Percentiles rank a stretch among this genome's conserved stretches.
phyloP scores from a whole-genome alignment of 768 basidiomycete genomes.

The Hygrophorus pudorinus region DNA sequence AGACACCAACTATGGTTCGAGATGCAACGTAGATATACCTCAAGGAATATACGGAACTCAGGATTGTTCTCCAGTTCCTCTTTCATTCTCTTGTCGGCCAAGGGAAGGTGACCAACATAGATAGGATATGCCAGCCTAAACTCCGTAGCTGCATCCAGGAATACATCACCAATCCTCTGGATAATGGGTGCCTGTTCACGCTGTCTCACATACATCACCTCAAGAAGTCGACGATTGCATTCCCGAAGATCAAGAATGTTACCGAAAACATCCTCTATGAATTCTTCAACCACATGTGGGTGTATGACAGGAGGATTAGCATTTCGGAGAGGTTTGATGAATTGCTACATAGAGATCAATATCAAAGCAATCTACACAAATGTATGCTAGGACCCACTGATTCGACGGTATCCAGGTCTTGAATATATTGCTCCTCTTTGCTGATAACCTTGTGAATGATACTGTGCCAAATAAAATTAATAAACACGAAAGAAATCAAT shows the following conservation, averaged over 20 bases:
- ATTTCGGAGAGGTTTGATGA: slow-evolving; percentile 37
- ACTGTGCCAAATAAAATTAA: slow-evolving; percentile 18
- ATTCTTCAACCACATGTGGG: slow-evolving; percentile 55
- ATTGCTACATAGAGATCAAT: slow-evolving; percentile 9
- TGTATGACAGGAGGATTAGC: slow-evolving; percentile 36
- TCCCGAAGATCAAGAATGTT: slow-evolving; percentile 84
- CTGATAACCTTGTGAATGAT: slow-evolving; percentile 83
- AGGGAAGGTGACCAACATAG: slow-evolving; percentile 76
- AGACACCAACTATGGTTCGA: background rate
- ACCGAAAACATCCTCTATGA: slow-evolving; percentile 84
- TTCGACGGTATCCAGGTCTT: slow-evolving; percentile 80
- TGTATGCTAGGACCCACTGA: slow-evolving; percentile 24
- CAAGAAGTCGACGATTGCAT: slow-evolving; percentile 73
- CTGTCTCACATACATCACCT: slow-evolving; percentile 80
- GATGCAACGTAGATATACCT: slow-evolving; percentile 39
- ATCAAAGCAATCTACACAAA: background rate
- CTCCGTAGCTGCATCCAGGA: slow-evolving; percentile 77
- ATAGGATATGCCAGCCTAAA: slow-evolving; percentile 81
- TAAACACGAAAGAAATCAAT: background rate
- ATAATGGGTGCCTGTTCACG: slow-evolving; percentile 80
- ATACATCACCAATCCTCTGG: slow-evolving; percentile 79
- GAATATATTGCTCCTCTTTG: slow-evolving; percentile 83
- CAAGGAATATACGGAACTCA: slow-evolving; percentile 76
- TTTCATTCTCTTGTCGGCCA: slow-evolving; percentile 79
- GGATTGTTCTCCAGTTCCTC: slow-evolving; percentile 78